These are phyloP conservation scores for Rutstroemia sp. DNA, from an alignment of 2,329 filamentous ascomycete genomes.

Conservation along the genomic window DNA sequence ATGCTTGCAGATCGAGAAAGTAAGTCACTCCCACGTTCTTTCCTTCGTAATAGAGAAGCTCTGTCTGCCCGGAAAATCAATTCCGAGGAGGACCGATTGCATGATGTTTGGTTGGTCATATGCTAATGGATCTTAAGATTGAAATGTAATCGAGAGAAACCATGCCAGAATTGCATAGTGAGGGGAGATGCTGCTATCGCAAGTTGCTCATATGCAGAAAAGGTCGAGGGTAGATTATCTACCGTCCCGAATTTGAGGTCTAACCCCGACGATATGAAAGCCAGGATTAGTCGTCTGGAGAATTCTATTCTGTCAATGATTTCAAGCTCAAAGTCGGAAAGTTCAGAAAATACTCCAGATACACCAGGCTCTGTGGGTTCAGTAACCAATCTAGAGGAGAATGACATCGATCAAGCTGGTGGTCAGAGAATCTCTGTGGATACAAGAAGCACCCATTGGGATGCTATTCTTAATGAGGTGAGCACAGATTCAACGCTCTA, in stretches of 20 bases:
- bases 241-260: constrained; percentile 6
- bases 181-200: constrained; percentile 35
- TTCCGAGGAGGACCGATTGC: too few relatives aligned
- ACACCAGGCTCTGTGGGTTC: background rate
- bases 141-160: constrained; percentile 46
- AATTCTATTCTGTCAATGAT: constrained; percentile 49
- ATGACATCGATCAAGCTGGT: constrained; percentile 5
- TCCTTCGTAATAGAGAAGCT: too few relatives aligned
- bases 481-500: constrained; percentile 19
- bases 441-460: constrained; percentile 46
- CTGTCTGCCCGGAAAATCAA: too few relatives aligned
- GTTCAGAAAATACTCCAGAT: constrained; percentile 3
- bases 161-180: constrained; percentile 45
- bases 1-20: constrained; percentile 18
- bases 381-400: background rate
- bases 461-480: constrained; percentile 52
- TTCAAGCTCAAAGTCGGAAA: constrained; percentile 9
- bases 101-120: background rate
- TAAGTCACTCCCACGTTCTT: constrained; percentile 3
- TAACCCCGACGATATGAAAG: constrained; percentile 40
- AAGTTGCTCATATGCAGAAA: constrained; percentile 43
- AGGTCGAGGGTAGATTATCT: constrained; percentile 34
- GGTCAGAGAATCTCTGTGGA: constrained; percentile 14
- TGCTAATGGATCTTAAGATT: constrained; percentile 15
- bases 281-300: constrained; percentile 46